A percentile compares a stretch with the other conserved stretches of the same genome.
Evolutionary conservation across 805 yeast species (phyloP).

Genomic region (Starmerella floricola): DNA sequence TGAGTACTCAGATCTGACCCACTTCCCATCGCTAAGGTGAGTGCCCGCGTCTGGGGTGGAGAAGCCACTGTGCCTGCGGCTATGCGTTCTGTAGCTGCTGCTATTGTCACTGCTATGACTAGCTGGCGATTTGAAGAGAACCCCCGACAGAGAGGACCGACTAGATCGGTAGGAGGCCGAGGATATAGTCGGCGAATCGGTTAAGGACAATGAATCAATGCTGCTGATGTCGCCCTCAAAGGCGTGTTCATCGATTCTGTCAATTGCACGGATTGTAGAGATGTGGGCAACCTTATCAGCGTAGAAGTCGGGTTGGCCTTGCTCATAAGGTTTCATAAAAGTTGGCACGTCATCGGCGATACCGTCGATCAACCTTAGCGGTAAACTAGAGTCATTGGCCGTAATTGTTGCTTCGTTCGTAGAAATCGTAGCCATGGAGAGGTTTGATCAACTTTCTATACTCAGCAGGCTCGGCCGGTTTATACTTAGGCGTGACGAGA

Average conservation of each 20-base stretch:
- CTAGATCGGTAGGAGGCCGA: slow-evolving; percentile 10
- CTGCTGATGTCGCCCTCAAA: slow-evolving; percentile 9
- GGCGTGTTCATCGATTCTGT: not conserved
- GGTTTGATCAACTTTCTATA: no score
- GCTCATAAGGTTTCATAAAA: no score
- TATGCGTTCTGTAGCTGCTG: not conserved
- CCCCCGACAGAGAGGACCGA: slow-evolving; percentile 12
- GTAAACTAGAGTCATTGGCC: no score
- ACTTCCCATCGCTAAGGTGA: not conserved
- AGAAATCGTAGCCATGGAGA: no score
- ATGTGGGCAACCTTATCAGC: no score
- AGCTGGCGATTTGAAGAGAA: not conserved
- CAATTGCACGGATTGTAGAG: not conserved
- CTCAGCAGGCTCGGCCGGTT: no score
- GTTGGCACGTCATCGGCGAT: no score
- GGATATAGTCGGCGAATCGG: slow-evolving; percentile 12
- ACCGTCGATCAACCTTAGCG: no score
- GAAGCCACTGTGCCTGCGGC: not conserved
- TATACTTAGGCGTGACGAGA: no score
- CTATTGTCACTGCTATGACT: not conserved
- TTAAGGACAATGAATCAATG: slow-evolving; percentile 9
- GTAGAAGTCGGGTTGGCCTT: no score
- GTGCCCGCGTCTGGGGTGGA: not conserved
- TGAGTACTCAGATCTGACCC: slow-evolving; percentile 1
- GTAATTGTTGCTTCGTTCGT: no score